Conservation (phyloP, 2,329 filamentous ascomycete species). For the Boeremia lycopersici region DNA sequence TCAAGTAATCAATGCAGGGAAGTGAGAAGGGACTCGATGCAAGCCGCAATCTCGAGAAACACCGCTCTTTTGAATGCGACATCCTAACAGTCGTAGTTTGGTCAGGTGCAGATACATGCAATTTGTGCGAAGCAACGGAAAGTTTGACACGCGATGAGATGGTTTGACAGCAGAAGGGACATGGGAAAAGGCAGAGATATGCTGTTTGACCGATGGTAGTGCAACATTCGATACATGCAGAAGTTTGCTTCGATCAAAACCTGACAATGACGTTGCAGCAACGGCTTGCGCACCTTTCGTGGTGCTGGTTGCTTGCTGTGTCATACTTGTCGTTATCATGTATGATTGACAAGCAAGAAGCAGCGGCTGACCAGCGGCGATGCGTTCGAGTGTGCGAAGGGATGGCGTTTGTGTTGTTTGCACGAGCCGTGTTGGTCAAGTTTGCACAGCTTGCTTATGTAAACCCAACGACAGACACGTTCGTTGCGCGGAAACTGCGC, state of each 20-base stretch:
- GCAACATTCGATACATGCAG: conserved; percentile 3
- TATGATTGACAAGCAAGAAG: conserved; percentile 22
- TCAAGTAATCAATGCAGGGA: conserved; percentile 5
- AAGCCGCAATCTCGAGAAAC: conserved; percentile 10
- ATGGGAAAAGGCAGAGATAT: conserved; percentile 1
- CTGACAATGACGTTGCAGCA: conserved; percentile 8
- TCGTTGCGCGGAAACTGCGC: neutral
- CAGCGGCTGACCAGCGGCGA: conserved; percentile 27
- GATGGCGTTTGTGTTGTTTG: conserved; percentile 42
- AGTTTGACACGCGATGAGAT: conserved; percentile 13
- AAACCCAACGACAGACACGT: neutral
- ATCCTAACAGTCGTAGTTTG: conserved; percentile 25
- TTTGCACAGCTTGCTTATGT: conserved; percentile 9
- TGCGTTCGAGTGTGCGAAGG: conserved; percentile 15
- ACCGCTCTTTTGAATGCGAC: conserved; percentile 26
- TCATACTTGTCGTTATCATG: conserved; percentile 25
- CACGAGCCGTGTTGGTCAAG: conserved; percentile 9
- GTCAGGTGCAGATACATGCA: conserved; percentile 15
- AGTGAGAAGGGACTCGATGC: conserved; percentile 24
- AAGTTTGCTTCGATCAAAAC: conserved; percentile 16
- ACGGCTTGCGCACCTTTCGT: conserved; percentile 32
- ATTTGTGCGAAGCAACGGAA: conserved; percentile 20
- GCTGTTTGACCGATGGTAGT: conserved; percentile 4
- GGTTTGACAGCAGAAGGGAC: conserved; percentile 17
- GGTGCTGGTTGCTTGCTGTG: conserved; percentile 36